Evolutionary conservation across 2,329 filamentous ascomycete genomes (phyloP).

Genomic region (Lachnellula arida): DNA sequence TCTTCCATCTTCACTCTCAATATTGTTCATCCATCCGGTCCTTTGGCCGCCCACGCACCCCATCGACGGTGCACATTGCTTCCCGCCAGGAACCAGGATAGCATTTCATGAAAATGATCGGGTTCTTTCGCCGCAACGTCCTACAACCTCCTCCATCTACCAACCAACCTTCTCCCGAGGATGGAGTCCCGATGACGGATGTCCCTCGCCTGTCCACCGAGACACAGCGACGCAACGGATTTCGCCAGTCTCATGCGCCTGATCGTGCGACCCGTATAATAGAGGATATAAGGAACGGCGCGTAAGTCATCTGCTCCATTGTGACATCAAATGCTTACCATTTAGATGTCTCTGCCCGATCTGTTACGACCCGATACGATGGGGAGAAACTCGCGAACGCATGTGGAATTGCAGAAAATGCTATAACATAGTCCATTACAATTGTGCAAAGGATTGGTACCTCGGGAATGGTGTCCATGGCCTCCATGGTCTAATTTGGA

Average conservation of each 20-base stretch:
- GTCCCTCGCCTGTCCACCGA: conserved; percentile 2
- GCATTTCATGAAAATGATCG: not conserved
- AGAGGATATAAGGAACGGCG: conserved; percentile 1
- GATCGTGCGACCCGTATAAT: not conserved
- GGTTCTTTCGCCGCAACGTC: not conserved
- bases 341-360: not conserved
- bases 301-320: not conserved
- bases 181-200: not conserved
- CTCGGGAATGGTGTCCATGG: not conserved
- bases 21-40: not conserved
- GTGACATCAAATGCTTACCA: not conserved
- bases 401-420: not conserved
- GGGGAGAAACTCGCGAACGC: no score
- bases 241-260: not conserved
- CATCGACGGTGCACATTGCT: not conserved
- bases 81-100: not conserved
- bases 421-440: not conserved
- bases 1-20: not conserved
- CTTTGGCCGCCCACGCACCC: no score
- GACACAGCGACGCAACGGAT: conserved; percentile 5
- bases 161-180: not conserved
- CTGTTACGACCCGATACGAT: not conserved
- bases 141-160: not conserved
- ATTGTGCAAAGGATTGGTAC: not conserved
- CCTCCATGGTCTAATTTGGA: conserved; percentile 1